Conservation (phyloP, 1,139 yeast genomes). For the Diutina neorugosa region DNA sequence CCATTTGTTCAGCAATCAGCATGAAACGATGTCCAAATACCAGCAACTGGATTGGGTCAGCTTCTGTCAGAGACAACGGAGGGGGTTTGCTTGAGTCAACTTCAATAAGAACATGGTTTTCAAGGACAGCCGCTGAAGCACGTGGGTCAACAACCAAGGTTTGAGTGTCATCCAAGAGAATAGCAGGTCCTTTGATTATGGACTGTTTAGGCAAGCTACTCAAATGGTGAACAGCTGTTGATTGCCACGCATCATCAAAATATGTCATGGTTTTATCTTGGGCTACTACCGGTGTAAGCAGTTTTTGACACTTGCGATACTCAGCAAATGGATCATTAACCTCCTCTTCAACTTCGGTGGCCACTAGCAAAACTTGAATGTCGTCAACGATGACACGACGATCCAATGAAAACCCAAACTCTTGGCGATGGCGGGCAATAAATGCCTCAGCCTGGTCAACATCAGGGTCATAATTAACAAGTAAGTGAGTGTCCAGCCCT, state of each 20-base stretch:
- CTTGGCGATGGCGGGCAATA: slow-evolving; percentile 39
- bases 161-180: slow-evolving; percentile 77
- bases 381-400: slow-evolving; percentile 68
- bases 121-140: slow-evolving; percentile 49
- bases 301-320: slow-evolving; percentile 8
- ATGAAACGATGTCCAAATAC: slow-evolving; percentile 77
- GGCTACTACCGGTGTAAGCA: not conserved
- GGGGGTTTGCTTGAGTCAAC: slow-evolving; percentile 12
- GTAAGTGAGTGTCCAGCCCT: slow-evolving; percentile 80
- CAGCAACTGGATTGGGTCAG: slow-evolving; percentile 59
- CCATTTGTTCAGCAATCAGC: slow-evolving; percentile 90
- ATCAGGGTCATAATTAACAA: slow-evolving; percentile 27
- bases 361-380: slow-evolving; percentile 43
- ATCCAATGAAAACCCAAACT: slow-evolving; percentile 53
- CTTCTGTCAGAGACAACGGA: not conserved
- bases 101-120: slow-evolving; percentile 40
- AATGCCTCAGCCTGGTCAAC: slow-evolving; percentile 18
- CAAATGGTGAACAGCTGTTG: slow-evolving; percentile 41
- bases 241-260: slow-evolving; percentile 35
- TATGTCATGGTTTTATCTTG: slow-evolving; percentile 9
- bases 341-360: slow-evolving; percentile 20
- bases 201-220: slow-evolving; percentile 42
- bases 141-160: slow-evolving; percentile 72
- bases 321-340: slow-evolving; percentile 25
- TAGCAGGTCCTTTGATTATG: slow-evolving; percentile 61